Evolutionary conservation across 2,329 filamentous ascomycete genomes (phyloP), one percentile per base, ranked within the genome.

Genomic region (Fusarium tjaetaba): DNA sequence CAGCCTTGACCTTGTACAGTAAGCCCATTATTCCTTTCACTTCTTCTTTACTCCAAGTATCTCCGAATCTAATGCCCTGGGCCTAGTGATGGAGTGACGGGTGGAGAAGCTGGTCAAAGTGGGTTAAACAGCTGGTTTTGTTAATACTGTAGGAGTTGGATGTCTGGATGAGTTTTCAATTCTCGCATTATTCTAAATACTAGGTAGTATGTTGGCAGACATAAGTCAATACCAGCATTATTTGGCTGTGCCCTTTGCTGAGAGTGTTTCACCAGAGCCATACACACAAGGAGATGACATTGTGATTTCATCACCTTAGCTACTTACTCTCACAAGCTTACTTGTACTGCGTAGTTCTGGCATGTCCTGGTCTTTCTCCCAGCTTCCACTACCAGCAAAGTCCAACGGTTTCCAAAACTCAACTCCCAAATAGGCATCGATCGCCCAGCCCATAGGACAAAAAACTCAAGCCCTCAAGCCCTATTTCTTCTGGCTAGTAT

Each of bases 351-450:
- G 28, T 28, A 28, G 28, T n/a, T 34, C 24, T 46, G 24, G 30
- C 41, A 30, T 60, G 24, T 43, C 64, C 46, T 59, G 63, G 49
- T 53, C 55, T 59, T 41, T 38, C 30, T 57, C 48, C 24, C 46
- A 61, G 38, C 41, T 34, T 48, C 38, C 62, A 64, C 42, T 39
- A 46, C 20, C 36, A 53, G 58, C 34, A 57, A 68, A 51, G 45
- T 36, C 49, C 38, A 73, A 73, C 71, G 66, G 66, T 53, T 73
- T 60, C 55, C 70, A 63, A 73, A 71, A 73, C 49, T 55, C 62
- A 73, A 57, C 57, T 59, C 49, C 70, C 43, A 46, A 74, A 70
- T 24, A 6, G 53, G 67, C 42, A 71, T 70, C 22, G 56, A 71
- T 71, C 66, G 42, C 53, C 42, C 28, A 26, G 36, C 15, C 65